Evolutionary conservation across 352 stramenopile genomes (phyloP).

Genomic region (Pythium plurisporium): DNA sequence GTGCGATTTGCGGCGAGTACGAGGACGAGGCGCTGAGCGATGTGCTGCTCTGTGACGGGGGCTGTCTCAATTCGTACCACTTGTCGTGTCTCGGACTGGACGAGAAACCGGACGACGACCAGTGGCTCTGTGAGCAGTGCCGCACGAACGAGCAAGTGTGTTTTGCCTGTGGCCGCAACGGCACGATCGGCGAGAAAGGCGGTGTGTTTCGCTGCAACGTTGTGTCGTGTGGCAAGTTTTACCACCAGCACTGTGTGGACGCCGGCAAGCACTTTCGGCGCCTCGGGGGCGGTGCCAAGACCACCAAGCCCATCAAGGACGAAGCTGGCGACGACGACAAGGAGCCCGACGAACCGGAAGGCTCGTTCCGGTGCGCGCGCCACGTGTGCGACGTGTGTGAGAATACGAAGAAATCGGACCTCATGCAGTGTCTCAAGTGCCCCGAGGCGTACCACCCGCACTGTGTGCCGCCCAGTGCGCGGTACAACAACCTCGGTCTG

Average conservation of each 20-base stretch:
- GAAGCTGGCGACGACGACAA: slow-evolving; percentile 24
- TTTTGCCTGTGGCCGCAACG: slow-evolving; percentile 85
- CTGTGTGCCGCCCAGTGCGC: slow-evolving; percentile 88
- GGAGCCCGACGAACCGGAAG: slow-evolving; percentile 38
- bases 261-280: slow-evolving; percentile 54
- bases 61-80: slow-evolving; percentile 91
- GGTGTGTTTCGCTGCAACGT: slow-evolving; percentile 75
- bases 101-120: slow-evolving; percentile 51
- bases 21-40: slow-evolving; percentile 77
- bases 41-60: slow-evolving; percentile 91
- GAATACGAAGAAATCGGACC: slow-evolving; percentile 70
- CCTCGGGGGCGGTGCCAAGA: slow-evolving; percentile 28
- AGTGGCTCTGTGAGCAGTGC: slow-evolving; percentile 92
- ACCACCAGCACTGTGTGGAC: slow-evolving; percentile 78
- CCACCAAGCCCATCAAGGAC: slow-evolving; percentile 10
- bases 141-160: slow-evolving; percentile 84
- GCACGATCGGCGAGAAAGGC: slow-evolving; percentile 80
- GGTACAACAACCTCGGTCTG: slow-evolving; percentile 90
- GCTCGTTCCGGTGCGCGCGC: slow-evolving; percentile 85
- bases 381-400: slow-evolving; percentile 81
- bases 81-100: slow-evolving; percentile 87
- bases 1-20: slow-evolving; percentile 71
- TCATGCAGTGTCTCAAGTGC: slow-evolving; percentile 91
- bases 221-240: slow-evolving; percentile 74
- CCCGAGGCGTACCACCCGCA: slow-evolving; percentile 90